Evolutionary conservation across 352 stramenopile species (phyloP).

Genomic region (Pythium myriotylum): DNA sequence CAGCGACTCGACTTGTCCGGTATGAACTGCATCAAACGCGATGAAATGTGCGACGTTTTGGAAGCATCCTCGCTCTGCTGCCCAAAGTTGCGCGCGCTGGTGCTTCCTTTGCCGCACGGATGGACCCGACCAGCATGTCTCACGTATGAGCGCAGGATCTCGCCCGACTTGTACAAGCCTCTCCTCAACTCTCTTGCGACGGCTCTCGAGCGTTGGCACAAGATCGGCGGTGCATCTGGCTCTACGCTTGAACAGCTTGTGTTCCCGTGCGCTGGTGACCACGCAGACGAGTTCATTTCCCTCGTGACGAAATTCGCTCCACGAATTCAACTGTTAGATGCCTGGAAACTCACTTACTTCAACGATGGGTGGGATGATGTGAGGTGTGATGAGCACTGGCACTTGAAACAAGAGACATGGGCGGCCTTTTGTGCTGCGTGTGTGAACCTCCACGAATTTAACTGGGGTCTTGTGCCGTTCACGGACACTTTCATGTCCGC

Average conservation of each 20-base stretch:
- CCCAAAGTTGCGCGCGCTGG: slow-evolving; percentile 46
- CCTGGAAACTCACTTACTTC: slow-evolving; percentile 59
- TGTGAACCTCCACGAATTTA: slow-evolving; percentile 51
- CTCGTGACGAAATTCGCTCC: slow-evolving; percentile 46
- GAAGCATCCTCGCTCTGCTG: slow-evolving; percentile 41
- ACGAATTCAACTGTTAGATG: slow-evolving; percentile 56
- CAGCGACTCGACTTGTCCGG: slow-evolving; percentile 52
- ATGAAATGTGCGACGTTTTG: slow-evolving; percentile 39
- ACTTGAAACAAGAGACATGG: slow-evolving; percentile 42
- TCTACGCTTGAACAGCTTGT: slow-evolving; percentile 46
- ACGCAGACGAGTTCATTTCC: slow-evolving; percentile 44
- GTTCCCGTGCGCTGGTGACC: slow-evolving; percentile 35
- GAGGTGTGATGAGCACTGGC: slow-evolving; percentile 57
- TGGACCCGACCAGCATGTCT: slow-evolving; percentile 30
- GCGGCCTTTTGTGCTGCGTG: slow-evolving; percentile 44
- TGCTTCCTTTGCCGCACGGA: slow-evolving; percentile 43
- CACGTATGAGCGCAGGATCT: slow-evolving; percentile 31
- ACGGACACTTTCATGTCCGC: slow-evolving; percentile 48
- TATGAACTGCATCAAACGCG: slow-evolving; percentile 53
- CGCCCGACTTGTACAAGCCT: slow-evolving; percentile 25
- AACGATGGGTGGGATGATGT: slow-evolving; percentile 49
- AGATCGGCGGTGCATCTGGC: slow-evolving; percentile 27
- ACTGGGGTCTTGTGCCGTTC: slow-evolving; percentile 58
- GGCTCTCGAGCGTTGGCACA: slow-evolving; percentile 46
- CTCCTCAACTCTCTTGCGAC: slow-evolving; percentile 33